A percentile compares a stretch with the other conserved stretches of the same genome.
Evolutionary conservation across 805 yeast species (phyloP).

Genomic region (Clavispora vitiphila): DNA sequence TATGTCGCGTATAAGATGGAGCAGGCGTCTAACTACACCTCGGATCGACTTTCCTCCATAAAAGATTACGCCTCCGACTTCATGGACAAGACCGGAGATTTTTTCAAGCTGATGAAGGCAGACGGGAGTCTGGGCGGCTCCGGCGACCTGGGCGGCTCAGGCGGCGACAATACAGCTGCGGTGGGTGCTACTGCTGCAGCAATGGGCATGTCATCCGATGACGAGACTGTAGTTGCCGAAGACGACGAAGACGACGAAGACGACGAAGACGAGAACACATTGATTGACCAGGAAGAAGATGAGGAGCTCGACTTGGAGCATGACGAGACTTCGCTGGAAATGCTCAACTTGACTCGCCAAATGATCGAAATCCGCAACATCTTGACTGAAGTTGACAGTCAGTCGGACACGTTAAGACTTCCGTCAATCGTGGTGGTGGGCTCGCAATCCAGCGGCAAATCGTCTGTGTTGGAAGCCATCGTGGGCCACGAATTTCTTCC

Average conservation of each 20-base stretch:
- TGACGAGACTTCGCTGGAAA: constrained; percentile 67
- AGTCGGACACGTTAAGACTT: constrained; percentile 68
- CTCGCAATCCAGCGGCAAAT: constrained; percentile 95
- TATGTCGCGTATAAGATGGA: constrained; percentile 89
- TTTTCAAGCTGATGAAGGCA: constrained; percentile 27
- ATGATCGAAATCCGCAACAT: constrained; percentile 94
- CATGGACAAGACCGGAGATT: constrained; percentile 44
- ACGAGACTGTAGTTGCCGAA: constrained; percentile 29
- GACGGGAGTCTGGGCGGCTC: constrained; percentile 7
- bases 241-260: constrained; percentile 18
- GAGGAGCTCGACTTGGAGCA: constrained; percentile 39
- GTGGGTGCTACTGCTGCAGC: constrained; percentile 54
- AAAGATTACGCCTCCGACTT: constrained; percentile 58
- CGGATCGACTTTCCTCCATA: constrained; percentile 57
- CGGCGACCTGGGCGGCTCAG: constrained; percentile 19
- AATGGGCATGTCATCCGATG: constrained; percentile 38
- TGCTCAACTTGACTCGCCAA: constrained; percentile 84
- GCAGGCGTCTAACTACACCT: constrained; percentile 71
- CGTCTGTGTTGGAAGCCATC: constrained; percentile 90
- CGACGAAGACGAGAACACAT: constrained; percentile 46
- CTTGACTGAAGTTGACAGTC: constrained; percentile 62
- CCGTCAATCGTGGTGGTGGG: constrained; percentile 97
- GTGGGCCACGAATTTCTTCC: constrained; percentile 99
- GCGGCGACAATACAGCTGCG: constrained; percentile 34
- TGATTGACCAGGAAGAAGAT: constrained; percentile 32